Evolutionary conservation across 139 green algal genomes (phyloP), one percentile per base, ranked within the genome.

Genomic region (Desmodesmus armatus): DNA sequence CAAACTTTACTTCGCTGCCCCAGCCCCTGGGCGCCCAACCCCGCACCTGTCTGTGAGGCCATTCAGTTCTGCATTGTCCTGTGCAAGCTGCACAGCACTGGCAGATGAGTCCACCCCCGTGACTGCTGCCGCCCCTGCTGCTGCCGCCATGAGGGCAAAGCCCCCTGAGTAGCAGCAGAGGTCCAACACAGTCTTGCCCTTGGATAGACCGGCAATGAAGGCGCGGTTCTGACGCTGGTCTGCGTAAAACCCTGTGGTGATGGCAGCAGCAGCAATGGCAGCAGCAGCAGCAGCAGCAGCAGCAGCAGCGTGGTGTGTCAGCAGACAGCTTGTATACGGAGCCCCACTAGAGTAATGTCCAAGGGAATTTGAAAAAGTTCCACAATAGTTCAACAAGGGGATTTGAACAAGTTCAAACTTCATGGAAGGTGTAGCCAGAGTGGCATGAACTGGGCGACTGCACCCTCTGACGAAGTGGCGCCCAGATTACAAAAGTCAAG

Each of bases 151-250:
- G 31, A 92, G 29, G 6, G 81, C 87, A 72, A 92, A 92, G 41
- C 89, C 89, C 21, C 89, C 89, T 60, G 82, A 87, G 91, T 98
- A 99, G 87, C 94, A 98, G 90, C 95, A 99, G 33, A 98, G 83
- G 91, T 99, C 96, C 6, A 99, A 86, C 27, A 93, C 94, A 3
- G 58, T 88, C 66, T 88, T 94, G 39, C 90, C 82, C 83, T 21
- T 41, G 2, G 39, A n/a, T 47, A 99, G 70, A 11, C 49, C n/a
- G 0, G 90, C 87, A 25, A 99, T 40, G 17, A 95, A 88, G 2
- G 77, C 79, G 0, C 96, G 93, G 87, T 89, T 97, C 69, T 97
- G 95, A 1, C 97, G 87, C 90, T 99, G 94, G 80, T 98, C 96
- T 2, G 91, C 92, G 82, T 96, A 97, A 73, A 96, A 96, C 11